Conservation (phyloP, 495 filamentous ascomycete genomes). For the Penicillium pulvis region DNA sequence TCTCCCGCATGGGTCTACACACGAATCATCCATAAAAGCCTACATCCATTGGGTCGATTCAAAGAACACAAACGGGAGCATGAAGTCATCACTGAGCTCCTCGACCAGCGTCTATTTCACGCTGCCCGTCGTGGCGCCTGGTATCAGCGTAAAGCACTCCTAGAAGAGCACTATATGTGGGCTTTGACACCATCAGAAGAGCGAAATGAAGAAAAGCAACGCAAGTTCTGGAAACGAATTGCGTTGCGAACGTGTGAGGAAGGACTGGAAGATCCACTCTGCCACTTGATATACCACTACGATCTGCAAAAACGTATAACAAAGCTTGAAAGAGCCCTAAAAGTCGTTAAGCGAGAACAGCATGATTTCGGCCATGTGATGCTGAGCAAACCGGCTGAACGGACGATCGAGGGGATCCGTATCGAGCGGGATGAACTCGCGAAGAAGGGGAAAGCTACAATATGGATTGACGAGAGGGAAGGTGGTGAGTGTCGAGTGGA, state of each 20-base stretch:
- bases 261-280: conserved; percentile 82
- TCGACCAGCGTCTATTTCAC: conserved; percentile 83
- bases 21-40: conserved; percentile 85
- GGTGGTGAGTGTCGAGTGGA: conserved; percentile 80
- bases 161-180: conserved; percentile 95
- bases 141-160: conserved; percentile 93
- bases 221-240: conserved; percentile 80
- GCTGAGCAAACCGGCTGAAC: conserved; percentile 72
- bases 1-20: conserved; percentile 94
- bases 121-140: conserved; percentile 81
- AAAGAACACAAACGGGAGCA: conserved; percentile 82
- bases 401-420: conserved; percentile 73
- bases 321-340: conserved; percentile 85
- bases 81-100: conserved; percentile 70
- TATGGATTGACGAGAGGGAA: conserved; percentile 80
- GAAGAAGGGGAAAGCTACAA: conserved; percentile 65
- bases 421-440: conserved; percentile 58
- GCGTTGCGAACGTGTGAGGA: conserved; percentile 83
- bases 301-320: conserved; percentile 89
- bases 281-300: conserved; percentile 90
- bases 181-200: conserved; percentile 53
- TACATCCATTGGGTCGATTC: conserved; percentile 77
- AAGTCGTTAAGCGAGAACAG: conserved; percentile 81
- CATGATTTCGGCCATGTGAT: conserved; percentile 90
- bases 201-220: conserved; percentile 62